Conservation (phyloP, 139 green algal species). For the Ulvella scutata region DNA sequence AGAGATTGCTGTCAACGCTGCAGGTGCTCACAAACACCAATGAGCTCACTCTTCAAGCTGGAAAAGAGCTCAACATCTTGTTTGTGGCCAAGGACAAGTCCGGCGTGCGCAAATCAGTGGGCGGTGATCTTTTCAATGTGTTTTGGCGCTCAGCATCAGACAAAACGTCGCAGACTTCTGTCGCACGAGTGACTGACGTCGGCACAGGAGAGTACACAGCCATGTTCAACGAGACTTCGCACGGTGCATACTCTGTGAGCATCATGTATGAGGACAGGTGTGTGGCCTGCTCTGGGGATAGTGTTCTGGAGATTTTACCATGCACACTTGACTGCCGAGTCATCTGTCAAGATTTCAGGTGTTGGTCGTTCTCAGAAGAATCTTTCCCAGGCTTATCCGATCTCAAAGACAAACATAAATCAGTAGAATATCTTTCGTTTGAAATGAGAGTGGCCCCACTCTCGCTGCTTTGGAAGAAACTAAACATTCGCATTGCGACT, state of each 20-base stretch:
- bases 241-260: not conserved
- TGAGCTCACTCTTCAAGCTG: not conserved
- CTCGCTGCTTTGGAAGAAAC: too few species aligned
- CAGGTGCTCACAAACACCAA: conserved; percentile 2
- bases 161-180: not conserved
- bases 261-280: not conserved
- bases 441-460: too few species aligned
- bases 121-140: not conserved
- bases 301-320: too few species aligned
- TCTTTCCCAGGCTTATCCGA: too few species aligned
- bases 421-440: too few species aligned
- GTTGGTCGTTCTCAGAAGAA: too few species aligned
- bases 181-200: not conserved
- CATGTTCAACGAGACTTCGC: conserved; percentile 1
- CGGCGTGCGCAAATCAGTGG: not conserved
- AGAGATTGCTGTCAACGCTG: not conserved
- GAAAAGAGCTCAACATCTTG: conserved; percentile 1
- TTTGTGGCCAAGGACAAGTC: conserved; percentile 1
- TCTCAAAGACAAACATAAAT: too few species aligned
- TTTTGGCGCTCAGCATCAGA: not conserved
- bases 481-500: too few species aligned
- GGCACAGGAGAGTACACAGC: not conserved
- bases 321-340: too few species aligned
- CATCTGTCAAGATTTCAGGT: too few species aligned
- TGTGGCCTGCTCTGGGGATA: too few species aligned